Base-by-base conservation (phyloP, 2,329 filamentous ascomycete genomes). In the Penicillium sp. region DNA sequence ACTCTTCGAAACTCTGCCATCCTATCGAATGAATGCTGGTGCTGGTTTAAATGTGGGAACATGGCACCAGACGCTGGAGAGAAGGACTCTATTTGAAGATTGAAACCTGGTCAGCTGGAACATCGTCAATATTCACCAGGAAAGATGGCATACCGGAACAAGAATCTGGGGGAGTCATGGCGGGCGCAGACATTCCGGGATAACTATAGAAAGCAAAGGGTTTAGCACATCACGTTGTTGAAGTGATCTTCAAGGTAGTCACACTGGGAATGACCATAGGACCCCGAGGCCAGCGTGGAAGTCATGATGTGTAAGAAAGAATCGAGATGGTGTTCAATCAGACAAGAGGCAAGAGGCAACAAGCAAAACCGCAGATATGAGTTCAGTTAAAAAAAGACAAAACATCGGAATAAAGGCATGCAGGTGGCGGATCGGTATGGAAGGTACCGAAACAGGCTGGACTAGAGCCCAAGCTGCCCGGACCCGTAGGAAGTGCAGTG, bases 91-190 rank as follows among this genome's bases (percentile, higher is more conserved):
- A 39, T 46, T 42, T 40, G 26, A 51, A 42, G 38, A 44, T 51
- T 50, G 35, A 51, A 54, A 50, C 57, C 51, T 8, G 48, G 52
- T 67, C 40, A 48, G 44, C 42, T 28, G 28, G 18, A 28, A 34
- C 23, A 23, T 26, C 22, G 22, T 28, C 29, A 45, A 13, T 37
- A 39, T 31, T 34, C 26, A 29, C 14, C 31, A 31, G 14, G 37
- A 26, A 29, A 42, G 14, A 24, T 76, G 58, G 72, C 74, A 74
- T 79, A 60, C 77, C 77, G 46, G 74, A 76, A 46, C 74, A 77
- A 50, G 78, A 77, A 67, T 81, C 77, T 43, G 69, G 60, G 42
- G 72, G 69, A 55, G 68, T 73, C 65, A 73, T 68, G 49, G 78
- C 74, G 57, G 78, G 72, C 56, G 73, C 71, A 60, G 73, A 66